These are phyloP conservation scores for Paspalum notatum DNA, from an alignment of 176 grass and related monocot species.

Conservation along the genomic window DNA sequence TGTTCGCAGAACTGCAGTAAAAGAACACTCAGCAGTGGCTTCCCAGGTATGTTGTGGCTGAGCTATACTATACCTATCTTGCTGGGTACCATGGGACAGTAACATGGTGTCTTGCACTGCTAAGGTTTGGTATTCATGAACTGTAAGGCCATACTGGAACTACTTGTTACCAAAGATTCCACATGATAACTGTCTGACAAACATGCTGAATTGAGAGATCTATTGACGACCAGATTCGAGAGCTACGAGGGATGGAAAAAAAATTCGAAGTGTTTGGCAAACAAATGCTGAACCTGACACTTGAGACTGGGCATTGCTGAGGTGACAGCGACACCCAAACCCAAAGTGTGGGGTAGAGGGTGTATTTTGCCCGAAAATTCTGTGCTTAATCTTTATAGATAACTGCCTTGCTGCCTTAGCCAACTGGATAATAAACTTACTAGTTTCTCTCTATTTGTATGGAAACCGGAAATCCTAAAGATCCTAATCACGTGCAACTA, in stretches of 20 bases:
- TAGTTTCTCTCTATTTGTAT: not conserved
- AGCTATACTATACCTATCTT: not conserved
- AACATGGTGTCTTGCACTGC: not conserved
- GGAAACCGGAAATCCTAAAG: not conserved
- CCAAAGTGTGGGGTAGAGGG: not conserved
- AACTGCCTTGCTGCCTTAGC: not conserved
- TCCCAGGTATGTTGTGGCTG: conserved; percentile 66
- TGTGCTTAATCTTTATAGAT: not conserved
- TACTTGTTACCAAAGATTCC: not conserved
- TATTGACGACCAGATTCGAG: not conserved
- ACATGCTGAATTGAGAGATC: not conserved
- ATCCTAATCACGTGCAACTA: not conserved
- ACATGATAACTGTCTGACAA: not conserved
- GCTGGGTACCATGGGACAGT: not conserved
- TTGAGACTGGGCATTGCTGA: not conserved
- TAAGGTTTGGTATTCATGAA: not conserved
- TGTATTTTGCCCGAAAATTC: not conserved
- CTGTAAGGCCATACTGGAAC: not conserved
- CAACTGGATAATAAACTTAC: not conserved
- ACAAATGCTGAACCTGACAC: not conserved
- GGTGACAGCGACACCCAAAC: not conserved
- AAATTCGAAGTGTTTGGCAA: not conserved
- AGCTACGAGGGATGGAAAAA: not conserved
- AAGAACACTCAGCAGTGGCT: conserved; percentile 73
- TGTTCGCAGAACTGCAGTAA: conserved; percentile 74